These are phyloP conservation scores for Collybiopsis luxurians DNA, from an alignment of 768 basidiomycete species.

Conservation along the genomic window DNA sequence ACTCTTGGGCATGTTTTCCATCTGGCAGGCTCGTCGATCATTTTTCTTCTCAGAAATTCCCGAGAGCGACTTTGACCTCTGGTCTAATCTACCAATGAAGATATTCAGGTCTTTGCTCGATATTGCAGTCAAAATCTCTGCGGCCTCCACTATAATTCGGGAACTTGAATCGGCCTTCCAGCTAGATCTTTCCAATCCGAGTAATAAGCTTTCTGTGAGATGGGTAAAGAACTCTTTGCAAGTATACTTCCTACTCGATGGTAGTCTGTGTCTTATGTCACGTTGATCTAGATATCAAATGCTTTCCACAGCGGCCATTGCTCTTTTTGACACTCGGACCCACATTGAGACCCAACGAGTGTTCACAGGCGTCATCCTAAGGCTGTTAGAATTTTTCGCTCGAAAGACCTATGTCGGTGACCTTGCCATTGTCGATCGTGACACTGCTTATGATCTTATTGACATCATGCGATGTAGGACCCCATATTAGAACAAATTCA, in stretches of 20 bases:
- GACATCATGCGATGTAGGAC: constrained; percentile 37
- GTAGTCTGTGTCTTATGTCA: neutral
- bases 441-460: constrained; percentile 30
- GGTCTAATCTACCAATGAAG: constrained; percentile 45
- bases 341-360: constrained; percentile 64
- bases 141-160: constrained; percentile 47
- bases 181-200: constrained; percentile 36
- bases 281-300: constrained; percentile 15
- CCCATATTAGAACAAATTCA: constrained; percentile 39
- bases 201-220: constrained; percentile 15
- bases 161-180: constrained; percentile 42
- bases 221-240: constrained; percentile 26
- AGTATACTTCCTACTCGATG: neutral
- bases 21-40: constrained; percentile 58
- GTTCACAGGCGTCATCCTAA: constrained; percentile 64
- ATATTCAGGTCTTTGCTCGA: constrained; percentile 67
- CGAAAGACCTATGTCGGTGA: constrained; percentile 37
- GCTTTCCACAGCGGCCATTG: constrained; percentile 50
- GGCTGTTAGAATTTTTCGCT: constrained; percentile 56
- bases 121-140: constrained; percentile 61
- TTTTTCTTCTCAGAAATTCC: constrained; percentile 52
- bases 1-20: constrained; percentile 60
- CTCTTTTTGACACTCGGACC: constrained; percentile 57
- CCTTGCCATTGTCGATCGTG: neutral
- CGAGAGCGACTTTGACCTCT: constrained; percentile 38